A percentile compares a stretch with the other conserved stretches of the same genome.
phyloP scores from a whole-genome alignment of 1,284 basidiomycete species.

The Ceratobasidium sp. region DNA sequence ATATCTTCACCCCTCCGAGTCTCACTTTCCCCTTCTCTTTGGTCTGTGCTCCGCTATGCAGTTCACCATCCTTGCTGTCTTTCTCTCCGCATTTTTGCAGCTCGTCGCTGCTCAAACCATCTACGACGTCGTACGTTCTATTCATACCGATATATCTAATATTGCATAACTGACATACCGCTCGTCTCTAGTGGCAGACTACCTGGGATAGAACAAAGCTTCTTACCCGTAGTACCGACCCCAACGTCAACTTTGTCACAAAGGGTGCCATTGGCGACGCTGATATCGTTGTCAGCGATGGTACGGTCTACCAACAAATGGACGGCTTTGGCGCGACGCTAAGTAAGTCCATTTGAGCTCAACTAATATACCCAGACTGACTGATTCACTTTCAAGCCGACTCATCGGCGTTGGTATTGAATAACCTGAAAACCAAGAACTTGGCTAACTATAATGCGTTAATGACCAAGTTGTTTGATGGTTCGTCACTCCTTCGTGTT shows the following conservation, averaged over 20 bases:
- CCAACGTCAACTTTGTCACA: slow-evolving; percentile 63
- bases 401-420: slow-evolving; percentile 65
- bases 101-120: slow-evolving; percentile 43
- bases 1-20: not conserved
- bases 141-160: not conserved
- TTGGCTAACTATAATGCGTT: slow-evolving; percentile 63
- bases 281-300: slow-evolving; percentile 65
- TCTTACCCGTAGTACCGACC: slow-evolving; percentile 57
- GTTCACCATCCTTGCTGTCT: not conserved
- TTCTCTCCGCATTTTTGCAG: slow-evolving; percentile 7
- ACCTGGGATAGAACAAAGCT: slow-evolving; percentile 70
- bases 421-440: slow-evolving; percentile 66
- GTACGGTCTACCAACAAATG: slow-evolving; percentile 62
- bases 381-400: slow-evolving; percentile 60
- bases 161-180: not conserved
- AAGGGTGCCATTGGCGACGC: slow-evolving; percentile 63
- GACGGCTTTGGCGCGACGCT: slow-evolving; percentile 67
- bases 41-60: not conserved
- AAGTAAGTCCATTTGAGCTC: slow-evolving; percentile 57
- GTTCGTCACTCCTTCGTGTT: slow-evolving; percentile 52
- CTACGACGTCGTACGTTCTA: slow-evolving; percentile 42
- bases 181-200: slow-evolving; percentile 67
- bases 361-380: not conserved
- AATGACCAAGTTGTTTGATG: slow-evolving; percentile 63
- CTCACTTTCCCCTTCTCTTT: not conserved